These are phyloP conservation scores for Starmerella stigmatis DNA, from an alignment of 805 yeast genomes.

Conservation along the genomic window DNA sequence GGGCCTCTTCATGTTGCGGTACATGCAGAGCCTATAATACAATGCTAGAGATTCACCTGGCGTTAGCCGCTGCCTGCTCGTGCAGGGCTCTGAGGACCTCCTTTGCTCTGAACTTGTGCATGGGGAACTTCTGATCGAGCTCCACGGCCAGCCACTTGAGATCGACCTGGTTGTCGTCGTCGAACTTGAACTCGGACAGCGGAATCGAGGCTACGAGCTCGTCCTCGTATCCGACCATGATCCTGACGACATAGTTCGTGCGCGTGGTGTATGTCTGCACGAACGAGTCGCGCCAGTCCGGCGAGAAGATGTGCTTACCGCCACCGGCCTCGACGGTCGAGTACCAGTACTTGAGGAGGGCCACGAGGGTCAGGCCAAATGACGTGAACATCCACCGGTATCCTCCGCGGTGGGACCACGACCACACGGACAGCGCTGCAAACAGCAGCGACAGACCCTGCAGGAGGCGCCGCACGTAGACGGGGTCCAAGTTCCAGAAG, in stretches of 20 bases:
- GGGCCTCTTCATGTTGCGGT: no score
- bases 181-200: constrained; percentile 10
- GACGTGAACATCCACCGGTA: constrained; percentile 15
- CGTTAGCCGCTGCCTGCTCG: neutral
- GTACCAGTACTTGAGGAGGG: constrained; percentile 17
- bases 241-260: constrained; percentile 15
- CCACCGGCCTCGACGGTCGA: constrained; percentile 19
- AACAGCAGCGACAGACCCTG: constrained; percentile 7
- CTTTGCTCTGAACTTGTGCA: constrained; percentile 1
- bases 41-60: no score
- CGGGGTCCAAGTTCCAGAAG: constrained; percentile 19
- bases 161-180: constrained; percentile 11
- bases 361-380: constrained; percentile 11
- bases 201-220: constrained; percentile 15
- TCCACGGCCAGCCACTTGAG: constrained; percentile 19
- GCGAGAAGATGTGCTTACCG: constrained; percentile 18
- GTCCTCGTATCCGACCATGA: constrained; percentile 15
- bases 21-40: no score
- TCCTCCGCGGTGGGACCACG: constrained; percentile 11
- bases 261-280: constrained; percentile 8
- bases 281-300: constrained; percentile 20
- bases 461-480: constrained; percentile 16
- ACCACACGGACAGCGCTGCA: constrained; percentile 9
- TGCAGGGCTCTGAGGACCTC: neutral
- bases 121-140: constrained; percentile 10